Evolutionary conservation across 257 asterid genomes (phyloP), one percentile per base, ranked within the genome.

Genomic region (Solanum chilense): DNA sequence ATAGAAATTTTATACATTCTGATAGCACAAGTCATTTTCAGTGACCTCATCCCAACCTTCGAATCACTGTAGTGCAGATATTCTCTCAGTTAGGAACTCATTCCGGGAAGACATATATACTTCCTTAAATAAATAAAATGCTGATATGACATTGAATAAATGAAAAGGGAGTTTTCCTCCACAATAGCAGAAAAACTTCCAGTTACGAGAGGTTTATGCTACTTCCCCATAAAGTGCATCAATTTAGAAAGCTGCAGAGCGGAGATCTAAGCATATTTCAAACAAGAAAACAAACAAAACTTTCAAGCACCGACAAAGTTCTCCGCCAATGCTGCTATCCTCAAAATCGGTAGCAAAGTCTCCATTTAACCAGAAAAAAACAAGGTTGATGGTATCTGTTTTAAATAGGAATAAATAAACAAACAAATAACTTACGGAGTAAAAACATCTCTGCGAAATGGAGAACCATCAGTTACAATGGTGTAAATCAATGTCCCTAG

Each of bases 401-500:
- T 70, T 70, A 45, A 33, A 14, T 2, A 35, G 70, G 49, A 44
- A 58, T 42, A 83, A 14, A 56, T 18, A 15, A 62, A 18, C 68
- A 86, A 82, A 87, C 21, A 23, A 80, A 88, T 45, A 68, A 89
- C 98, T 93, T 87, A 95, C 99, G 97, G 98, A 76, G 96, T 93
- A 21, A 92, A 88, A 88, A 92, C 10, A 47, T 89, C 98, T 87
- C 4, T 77, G 91, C 94, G 95, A 89, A 95, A 96, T 33, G 99
- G 99, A 84, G 97, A 92, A 77, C 99, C 98, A 91, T 92, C 95
- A 3, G 93, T 93, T 58, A 71, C 90, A 81, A 93, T 88, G 73
- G 95, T 93, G 88, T 96, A 95, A 83, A 90, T 66, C 90, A 96
- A 88, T 25, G 94, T 90, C 87, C 92, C 97, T 77, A 96, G 89